phyloP scores from a whole-genome alignment of 495 filamentous ascomycete species.

The Hypoxylon rickii region DNA sequence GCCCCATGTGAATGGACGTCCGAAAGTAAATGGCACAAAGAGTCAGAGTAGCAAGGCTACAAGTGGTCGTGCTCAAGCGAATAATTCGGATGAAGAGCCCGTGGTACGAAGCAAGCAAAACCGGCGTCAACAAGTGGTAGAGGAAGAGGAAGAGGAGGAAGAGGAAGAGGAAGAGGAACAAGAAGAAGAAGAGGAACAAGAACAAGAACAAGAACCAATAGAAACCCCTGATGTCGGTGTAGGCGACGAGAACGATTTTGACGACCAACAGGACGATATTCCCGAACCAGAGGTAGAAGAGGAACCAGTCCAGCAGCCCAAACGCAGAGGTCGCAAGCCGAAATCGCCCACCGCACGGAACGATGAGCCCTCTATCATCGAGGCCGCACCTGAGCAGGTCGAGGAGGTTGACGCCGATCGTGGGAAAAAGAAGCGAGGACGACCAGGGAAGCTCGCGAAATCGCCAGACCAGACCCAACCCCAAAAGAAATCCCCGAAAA shows the following conservation, averaged over 20 bases:
- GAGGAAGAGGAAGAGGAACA: conserved; percentile 24
- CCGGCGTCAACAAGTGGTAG: conserved; percentile 13
- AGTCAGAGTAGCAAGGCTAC: conserved; percentile 15
- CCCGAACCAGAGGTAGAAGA: conserved; percentile 32
- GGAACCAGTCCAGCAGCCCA: conserved; percentile 27
- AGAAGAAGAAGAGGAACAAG: conserved; percentile 15
- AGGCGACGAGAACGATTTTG: conserved; percentile 14
- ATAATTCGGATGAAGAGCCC: conserved; percentile 2
- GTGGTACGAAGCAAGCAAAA: conserved; percentile 2
- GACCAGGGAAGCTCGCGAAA: conserved; percentile 31
- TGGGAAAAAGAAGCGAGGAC: conserved; percentile 39
- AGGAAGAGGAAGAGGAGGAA: conserved; percentile 37
- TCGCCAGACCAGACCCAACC: conserved; percentile 19
- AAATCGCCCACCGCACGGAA: conserved; percentile 26
- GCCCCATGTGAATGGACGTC: conserved; percentile 23
- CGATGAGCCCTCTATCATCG: conserved; percentile 22
- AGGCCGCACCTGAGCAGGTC: conserved; percentile 26
- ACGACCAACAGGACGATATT: too few relatives aligned
- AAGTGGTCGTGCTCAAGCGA: conserved; percentile 28
- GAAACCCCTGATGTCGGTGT: conserved; percentile 40
- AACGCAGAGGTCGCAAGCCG: conserved; percentile 39
- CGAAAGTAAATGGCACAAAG: conserved; percentile 32
- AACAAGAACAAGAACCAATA: conserved; percentile 42
- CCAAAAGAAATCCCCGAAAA: conserved; percentile 26
- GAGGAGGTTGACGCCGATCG: conserved; percentile 31